phyloP scores from a whole-genome alignment of 805 yeast species.

The Barnettozyma sp. region DNA sequence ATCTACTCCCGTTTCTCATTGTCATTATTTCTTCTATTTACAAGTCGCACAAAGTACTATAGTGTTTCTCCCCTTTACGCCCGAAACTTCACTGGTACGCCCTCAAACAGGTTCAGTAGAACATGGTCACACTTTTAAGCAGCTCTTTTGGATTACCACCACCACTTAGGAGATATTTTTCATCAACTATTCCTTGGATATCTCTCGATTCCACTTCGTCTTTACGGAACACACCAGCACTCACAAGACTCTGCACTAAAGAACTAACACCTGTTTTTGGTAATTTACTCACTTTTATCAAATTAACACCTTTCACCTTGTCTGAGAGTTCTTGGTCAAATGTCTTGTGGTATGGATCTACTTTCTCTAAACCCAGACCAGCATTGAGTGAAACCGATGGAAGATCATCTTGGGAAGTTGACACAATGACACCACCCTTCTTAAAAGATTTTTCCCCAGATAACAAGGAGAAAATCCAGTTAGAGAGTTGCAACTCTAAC shows the following conservation, averaged over 20 bases:
- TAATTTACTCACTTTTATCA: slow-evolving; percentile 38
- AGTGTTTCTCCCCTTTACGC: too few species aligned
- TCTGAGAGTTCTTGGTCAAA: slow-evolving; percentile 48
- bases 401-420: slow-evolving; percentile 52
- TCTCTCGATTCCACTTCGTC: slow-evolving; percentile 29
- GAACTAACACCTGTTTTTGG: slow-evolving; percentile 37
- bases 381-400: slow-evolving; percentile 51
- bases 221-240: slow-evolving; percentile 34
- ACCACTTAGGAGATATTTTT: slow-evolving; percentile 51
- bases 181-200: slow-evolving; percentile 33
- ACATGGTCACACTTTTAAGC: slow-evolving; percentile 22
- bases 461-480: slow-evolving; percentile 44
- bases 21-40: background rate
- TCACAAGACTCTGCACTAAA: slow-evolving; percentile 34
- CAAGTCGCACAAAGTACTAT: slow-evolving; percentile 1
- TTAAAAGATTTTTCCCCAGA: slow-evolving; percentile 46
- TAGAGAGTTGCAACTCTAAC: slow-evolving; percentile 57
- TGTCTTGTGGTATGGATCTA: slow-evolving; percentile 49
- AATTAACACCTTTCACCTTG: slow-evolving; percentile 33
- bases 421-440: slow-evolving; percentile 58
- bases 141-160: slow-evolving; percentile 51
- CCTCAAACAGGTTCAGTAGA: too few species aligned
- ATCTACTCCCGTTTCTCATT: too few species aligned
- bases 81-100: too few species aligned
- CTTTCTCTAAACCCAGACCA: slow-evolving; percentile 45